Conservation (phyloP, 257 asterid genomes). For the Eustoma russellianum region DNA sequence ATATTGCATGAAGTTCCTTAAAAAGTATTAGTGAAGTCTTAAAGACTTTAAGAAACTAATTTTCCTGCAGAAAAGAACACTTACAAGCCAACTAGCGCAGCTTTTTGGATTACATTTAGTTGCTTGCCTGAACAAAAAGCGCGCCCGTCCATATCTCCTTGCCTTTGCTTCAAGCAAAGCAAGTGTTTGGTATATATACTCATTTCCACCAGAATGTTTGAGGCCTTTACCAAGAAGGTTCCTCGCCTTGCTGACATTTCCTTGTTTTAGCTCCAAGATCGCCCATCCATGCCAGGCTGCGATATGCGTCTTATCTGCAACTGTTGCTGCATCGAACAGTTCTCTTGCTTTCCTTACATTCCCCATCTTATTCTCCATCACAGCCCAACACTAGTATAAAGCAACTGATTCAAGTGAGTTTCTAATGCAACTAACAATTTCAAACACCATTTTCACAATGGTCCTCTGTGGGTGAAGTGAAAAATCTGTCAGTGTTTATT, state of each 20-base stretch:
- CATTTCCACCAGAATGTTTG: constrained; percentile 84
- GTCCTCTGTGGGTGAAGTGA: not conserved
- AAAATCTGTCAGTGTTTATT: not conserved
- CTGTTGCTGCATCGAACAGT: constrained; percentile 89
- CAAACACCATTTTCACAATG: too few species aligned
- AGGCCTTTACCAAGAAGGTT: constrained; percentile 86
- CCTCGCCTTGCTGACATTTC: constrained; percentile 76
- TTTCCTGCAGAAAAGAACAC: constrained; percentile 15
- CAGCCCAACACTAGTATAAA: constrained; percentile 85
- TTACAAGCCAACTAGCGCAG: constrained; percentile 99
- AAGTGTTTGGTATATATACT: constrained; percentile 84
- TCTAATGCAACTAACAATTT: constrained; percentile 3
- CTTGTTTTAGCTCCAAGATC: constrained; percentile 76
- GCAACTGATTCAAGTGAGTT: constrained; percentile 15
- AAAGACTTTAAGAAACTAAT: not conserved
- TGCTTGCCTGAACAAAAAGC: constrained; percentile 81
- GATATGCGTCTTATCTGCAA: constrained; percentile 80
- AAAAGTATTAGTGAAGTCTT: not conserved
- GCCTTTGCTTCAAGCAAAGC: constrained; percentile 90
- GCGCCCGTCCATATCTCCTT: constrained; percentile 67
- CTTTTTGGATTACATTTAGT: constrained; percentile 82
- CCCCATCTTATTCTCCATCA: constrained; percentile 81
- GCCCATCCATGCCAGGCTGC: constrained; percentile 99
- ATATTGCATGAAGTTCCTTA: too few species aligned
- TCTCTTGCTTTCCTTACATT: constrained; percentile 75